These are phyloP conservation scores for Fraxinus greggii DNA, from an alignment of 305 asterid genomes.

Conservation along the genomic window DNA sequence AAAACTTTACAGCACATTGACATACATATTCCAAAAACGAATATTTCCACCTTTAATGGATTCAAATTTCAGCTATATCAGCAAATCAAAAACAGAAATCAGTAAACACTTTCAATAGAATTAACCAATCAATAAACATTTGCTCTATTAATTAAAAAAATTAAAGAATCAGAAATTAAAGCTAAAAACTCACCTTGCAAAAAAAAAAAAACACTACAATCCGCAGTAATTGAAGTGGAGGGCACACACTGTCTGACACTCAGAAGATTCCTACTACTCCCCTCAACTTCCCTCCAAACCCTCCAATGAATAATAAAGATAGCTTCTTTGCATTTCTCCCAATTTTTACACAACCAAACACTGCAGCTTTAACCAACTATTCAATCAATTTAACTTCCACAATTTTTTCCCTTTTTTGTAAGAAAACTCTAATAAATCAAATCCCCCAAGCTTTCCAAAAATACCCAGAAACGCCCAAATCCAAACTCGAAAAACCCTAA, in stretches of 20 bases:
- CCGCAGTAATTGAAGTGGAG: constrained; percentile 37
- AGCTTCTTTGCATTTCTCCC: constrained; percentile 60
- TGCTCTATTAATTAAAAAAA: not conserved
- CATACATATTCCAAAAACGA: not conserved
- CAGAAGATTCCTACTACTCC: constrained; percentile 33
- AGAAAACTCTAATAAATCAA: constrained; percentile 19
- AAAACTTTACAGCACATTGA: not conserved
- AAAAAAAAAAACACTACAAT: constrained; percentile 25
- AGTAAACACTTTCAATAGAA: not conserved
- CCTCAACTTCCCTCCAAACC: constrained; percentile 51
- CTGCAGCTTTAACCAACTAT: constrained; percentile 50
- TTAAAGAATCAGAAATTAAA: not conserved
- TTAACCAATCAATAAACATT: not conserved
- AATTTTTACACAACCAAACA: constrained; percentile 28
- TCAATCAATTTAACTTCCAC: constrained; percentile 33
- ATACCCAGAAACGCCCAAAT: constrained; percentile 11
- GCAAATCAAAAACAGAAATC: not conserved
- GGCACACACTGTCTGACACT: constrained; percentile 58
- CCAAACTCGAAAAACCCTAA: constrained; percentile 38
- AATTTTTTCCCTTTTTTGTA: constrained; percentile 19
- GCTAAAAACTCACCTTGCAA: constrained; percentile 20
- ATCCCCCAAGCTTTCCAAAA: not conserved
- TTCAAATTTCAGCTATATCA: not conserved
- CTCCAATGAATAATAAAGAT: constrained; percentile 68
- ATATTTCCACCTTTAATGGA: not conserved